Conservation (phyloP, 352 stramenopile species). For the Nothophytophthora sp. region DNA sequence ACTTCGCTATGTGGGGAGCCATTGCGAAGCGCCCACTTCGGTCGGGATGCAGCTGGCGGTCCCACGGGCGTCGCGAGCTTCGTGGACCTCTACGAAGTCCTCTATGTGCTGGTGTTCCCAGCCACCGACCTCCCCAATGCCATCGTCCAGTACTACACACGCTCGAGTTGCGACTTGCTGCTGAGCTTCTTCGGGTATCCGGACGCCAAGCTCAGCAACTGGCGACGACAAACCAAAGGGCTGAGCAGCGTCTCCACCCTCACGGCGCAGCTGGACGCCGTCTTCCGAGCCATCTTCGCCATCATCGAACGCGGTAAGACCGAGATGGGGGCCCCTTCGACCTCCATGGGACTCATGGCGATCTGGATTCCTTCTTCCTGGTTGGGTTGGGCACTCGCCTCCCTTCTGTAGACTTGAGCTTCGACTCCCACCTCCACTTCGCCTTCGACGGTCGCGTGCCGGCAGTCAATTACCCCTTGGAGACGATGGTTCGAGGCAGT, state of each 20-base stretch:
- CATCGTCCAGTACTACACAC: slow-evolving; percentile 50
- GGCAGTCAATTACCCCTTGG: slow-evolving; percentile 42
- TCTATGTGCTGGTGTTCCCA: slow-evolving; percentile 54
- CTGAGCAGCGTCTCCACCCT: slow-evolving; percentile 13
- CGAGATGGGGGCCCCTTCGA: too few species aligned
- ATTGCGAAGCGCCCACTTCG: slow-evolving; percentile 39
- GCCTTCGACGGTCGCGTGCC: slow-evolving; percentile 44
- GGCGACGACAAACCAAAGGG: slow-evolving; percentile 12
- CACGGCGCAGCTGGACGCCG: slow-evolving; percentile 22
- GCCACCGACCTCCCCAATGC: slow-evolving; percentile 4
- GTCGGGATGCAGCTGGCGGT: neutral
- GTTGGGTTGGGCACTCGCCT: neutral
- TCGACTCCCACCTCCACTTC: slow-evolving; percentile 47
- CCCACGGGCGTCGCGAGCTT: slow-evolving; percentile 34
- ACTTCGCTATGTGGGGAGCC: slow-evolving; percentile 49
- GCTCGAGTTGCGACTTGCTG: slow-evolving; percentile 52
- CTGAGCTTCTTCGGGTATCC: slow-evolving; percentile 58
- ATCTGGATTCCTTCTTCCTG: neutral
- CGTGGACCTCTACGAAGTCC: slow-evolving; percentile 51
- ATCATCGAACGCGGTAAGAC: slow-evolving; percentile 30
- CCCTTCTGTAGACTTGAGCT: slow-evolving; percentile 31
- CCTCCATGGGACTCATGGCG: neutral
- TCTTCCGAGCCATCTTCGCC: slow-evolving; percentile 25
- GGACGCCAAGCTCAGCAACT: slow-evolving; percentile 32
- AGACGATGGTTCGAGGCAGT: slow-evolving; percentile 33